Percentiles rank a stretch among this genome's conserved stretches.
These are phyloP conservation scores for Apiospora malaysiana DNA, from an alignment of 2,329 filamentous ascomycete genomes.

Conservation along the genomic window DNA sequence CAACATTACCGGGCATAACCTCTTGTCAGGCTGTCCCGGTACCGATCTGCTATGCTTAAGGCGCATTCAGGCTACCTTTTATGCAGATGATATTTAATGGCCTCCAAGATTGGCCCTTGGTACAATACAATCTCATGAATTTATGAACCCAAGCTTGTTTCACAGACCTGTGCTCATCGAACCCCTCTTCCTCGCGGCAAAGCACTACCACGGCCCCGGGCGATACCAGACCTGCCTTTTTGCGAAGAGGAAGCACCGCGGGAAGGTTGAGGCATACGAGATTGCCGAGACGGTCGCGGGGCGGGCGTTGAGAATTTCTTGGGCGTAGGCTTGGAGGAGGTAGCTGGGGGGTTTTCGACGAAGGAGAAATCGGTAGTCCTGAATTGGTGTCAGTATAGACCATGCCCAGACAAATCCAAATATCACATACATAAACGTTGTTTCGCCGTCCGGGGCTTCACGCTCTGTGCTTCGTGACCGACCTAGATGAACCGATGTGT, in stretches of 20 bases:
- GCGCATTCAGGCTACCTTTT: conserved; percentile 14
- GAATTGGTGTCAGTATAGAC: conserved; percentile 11
- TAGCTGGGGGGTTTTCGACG: conserved; percentile 77
- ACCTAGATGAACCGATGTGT: conserved; percentile 23
- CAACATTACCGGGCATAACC: not conserved
- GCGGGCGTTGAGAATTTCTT: conserved; percentile 52
- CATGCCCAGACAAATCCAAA: conserved; percentile 3
- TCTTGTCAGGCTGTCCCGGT: not conserved
- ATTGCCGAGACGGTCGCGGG: conserved; percentile 54
- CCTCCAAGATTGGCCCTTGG: not conserved
- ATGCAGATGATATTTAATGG: not conserved
- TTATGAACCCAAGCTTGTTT: not conserved
- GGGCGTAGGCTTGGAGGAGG: conserved; percentile 55
- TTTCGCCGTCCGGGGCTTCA: conserved; percentile 64
- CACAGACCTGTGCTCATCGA: conserved; percentile 41
- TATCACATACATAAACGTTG: conserved; percentile 75
- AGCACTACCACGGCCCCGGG: conserved; percentile 52
- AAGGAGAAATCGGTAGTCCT: conserved; percentile 94
- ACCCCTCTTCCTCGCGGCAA: conserved; percentile 54
- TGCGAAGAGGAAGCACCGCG: conserved; percentile 38
- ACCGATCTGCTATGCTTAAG: conserved; percentile 17
- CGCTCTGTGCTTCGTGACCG: conserved; percentile 38
- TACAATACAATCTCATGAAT: not conserved
- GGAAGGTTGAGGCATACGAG: conserved; percentile 53
- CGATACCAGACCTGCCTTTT: conserved; percentile 42